Percentiles rank a stretch among this genome's conserved stretches.
Evolutionary conservation across 352 stramenopile genomes (phyloP).

Genomic region (Globisporangium barbulae): DNA sequence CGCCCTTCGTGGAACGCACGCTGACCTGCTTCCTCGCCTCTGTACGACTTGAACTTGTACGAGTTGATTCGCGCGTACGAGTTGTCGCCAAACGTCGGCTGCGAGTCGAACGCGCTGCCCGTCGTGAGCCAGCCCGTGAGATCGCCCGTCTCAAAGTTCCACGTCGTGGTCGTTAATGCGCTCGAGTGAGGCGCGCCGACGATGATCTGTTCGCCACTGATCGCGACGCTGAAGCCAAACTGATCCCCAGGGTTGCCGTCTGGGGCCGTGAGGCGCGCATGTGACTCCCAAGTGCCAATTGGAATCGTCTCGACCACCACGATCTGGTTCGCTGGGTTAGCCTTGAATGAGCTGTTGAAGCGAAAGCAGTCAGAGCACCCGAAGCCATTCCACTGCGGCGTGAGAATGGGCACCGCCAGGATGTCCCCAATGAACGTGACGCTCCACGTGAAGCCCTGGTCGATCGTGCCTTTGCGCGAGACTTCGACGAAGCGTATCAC

Average conservation of each 20-base stretch:
- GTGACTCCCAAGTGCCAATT: constrained; percentile 63
- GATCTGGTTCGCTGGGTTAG: constrained; percentile 55
- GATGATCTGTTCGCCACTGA: constrained; percentile 78
- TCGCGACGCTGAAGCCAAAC: constrained; percentile 70
- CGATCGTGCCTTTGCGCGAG: constrained; percentile 54
- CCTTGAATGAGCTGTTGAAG: constrained; percentile 68
- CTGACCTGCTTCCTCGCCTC: constrained; percentile 35
- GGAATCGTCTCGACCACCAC: constrained; percentile 41
- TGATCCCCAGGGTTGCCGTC: constrained; percentile 74
- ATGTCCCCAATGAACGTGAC: constrained; percentile 83
- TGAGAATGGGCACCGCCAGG: constrained; percentile 53
- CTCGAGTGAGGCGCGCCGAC: constrained; percentile 65
- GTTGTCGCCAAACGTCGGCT: constrained; percentile 97
- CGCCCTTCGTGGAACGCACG: constrained; percentile 69
- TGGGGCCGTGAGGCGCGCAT: constrained; percentile 49
- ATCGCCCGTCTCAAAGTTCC: constrained; percentile 97
- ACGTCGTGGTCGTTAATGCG: constrained; percentile 88
- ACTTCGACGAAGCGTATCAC: constrained; percentile 85
- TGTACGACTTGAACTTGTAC: constrained; percentile 46
- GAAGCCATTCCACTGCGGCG: constrained; percentile 52
- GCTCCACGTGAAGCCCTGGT: constrained; percentile 78
- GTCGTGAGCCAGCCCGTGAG: constrained; percentile 92
- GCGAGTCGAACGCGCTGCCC: constrained; percentile 90
- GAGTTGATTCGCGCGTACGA: constrained; percentile 72
- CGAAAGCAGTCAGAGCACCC: constrained; percentile 64